Base-by-base conservation (phyloP, 192 early-diverging fungal species). In the Umbelopsis isabellina region DNA sequence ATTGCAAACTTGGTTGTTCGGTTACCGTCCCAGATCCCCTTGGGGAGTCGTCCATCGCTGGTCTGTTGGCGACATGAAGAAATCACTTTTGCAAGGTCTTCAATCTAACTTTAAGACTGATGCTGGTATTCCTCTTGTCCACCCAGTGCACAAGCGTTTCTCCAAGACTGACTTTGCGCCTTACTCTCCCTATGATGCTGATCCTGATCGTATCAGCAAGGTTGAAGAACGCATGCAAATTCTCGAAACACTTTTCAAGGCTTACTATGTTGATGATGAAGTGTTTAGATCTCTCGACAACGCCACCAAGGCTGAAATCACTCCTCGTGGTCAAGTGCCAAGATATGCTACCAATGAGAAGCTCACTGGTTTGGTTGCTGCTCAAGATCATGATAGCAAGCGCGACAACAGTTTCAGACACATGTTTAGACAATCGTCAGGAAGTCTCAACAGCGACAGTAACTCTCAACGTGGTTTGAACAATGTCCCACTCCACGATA, bases 211-310 rank as follows among this genome's bases (percentile, higher is more conserved):
- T n/a, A 66, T 77, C 20, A 68, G 53, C 27, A 71, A 71, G 47
- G 75, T 77, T 10, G 75, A 77, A 41, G 75, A 72, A n/a, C 66
- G 75, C 21, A 77, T 77, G 75, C 75, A 77, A 46, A 44, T 68
- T 37, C 47, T 77, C 20, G 75, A 77, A 72, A 18, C 72, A 27
- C 46, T 77, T 8, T 77, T 77, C 61, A 77, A 77, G 67, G 75
- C 75, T 30, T 77, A 77, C 41, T 77, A 77, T 69, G 71, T 77
- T 13, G 75, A 77, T 58, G 75, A 77, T 46, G 75, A 77, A 70
- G 69, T 77, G 9, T 77, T 77, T 48, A 67, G 75, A 53, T 71
- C 69, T 7, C 66, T 77, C 23, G 75, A 77, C 50, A 72, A 68
- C 64, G 75, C 75, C 41, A 77, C 65, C 44, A 71, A 68, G n/a